Percentiles rank a stretch among this genome's conserved stretches.
Evolutionary conservation across 1,284 basidiomycete genomes (phyloP).

Genomic region (Trametes polyzona): DNA sequence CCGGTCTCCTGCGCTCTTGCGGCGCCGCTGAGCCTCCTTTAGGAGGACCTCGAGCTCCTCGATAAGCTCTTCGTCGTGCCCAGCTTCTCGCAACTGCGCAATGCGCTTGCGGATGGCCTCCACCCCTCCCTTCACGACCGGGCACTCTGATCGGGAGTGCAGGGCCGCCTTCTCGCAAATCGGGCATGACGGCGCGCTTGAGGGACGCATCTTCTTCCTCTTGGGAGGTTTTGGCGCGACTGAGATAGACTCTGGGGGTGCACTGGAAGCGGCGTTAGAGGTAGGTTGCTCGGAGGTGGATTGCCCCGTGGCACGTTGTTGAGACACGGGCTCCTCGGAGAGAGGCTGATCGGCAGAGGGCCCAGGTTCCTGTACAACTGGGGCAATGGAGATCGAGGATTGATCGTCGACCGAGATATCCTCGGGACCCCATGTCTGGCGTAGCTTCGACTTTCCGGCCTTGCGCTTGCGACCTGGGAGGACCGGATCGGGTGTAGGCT

Average conservation of each 20-base stretch:
- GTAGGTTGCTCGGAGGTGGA: too few species aligned
- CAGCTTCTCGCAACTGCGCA: slow-evolving; percentile 20
- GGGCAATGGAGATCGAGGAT: background rate
- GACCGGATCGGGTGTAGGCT: background rate
- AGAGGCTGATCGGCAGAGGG: too few species aligned
- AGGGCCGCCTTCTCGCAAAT: slow-evolving; percentile 23
- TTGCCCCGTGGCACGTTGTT: too few species aligned
- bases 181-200: slow-evolving; percentile 19
- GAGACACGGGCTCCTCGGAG: too few species aligned
- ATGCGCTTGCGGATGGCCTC: slow-evolving; percentile 26
- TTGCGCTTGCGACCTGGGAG: slow-evolving; percentile 15
- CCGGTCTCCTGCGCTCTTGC: background rate
- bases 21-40: slow-evolving; percentile 15
- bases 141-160: slow-evolving; percentile 28
- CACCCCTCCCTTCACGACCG: slow-evolving; percentile 25
- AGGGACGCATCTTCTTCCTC: slow-evolving; percentile 13
- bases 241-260: background rate
- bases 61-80: slow-evolving; percentile 14
- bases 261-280: background rate
- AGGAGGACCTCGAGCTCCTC: slow-evolving; percentile 23
- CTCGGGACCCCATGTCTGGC: slow-evolving; percentile 23
- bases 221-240: background rate
- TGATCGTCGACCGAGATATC: slow-evolving; percentile 7
- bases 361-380: background rate
- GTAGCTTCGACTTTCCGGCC: slow-evolving; percentile 24